phyloP scores from a whole-genome alignment of 768 basidiomycete species.

The Hypsizygus marmoreus region DNA sequence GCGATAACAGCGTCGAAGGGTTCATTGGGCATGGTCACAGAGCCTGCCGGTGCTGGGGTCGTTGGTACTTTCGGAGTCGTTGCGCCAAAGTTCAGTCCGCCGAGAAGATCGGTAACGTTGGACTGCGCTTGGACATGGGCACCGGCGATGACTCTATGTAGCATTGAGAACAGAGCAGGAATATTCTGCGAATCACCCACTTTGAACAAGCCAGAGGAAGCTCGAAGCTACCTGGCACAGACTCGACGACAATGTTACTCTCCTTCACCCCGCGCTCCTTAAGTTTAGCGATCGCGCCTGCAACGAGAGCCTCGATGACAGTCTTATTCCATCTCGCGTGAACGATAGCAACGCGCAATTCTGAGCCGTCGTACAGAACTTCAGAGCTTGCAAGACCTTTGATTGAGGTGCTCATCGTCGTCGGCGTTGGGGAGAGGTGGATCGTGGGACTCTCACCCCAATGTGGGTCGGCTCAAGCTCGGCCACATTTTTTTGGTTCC shows the following conservation, averaged over 20 bases:
- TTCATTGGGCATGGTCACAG: constrained; percentile 43
- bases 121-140: constrained; percentile 81
- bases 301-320: constrained; percentile 84
- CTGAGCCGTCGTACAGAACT: constrained; percentile 73
- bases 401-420: constrained; percentile 59
- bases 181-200: constrained; percentile 45
- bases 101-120: constrained; percentile 78
- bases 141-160: constrained; percentile 79
- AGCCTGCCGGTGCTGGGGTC: constrained; percentile 48
- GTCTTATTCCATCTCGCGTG: constrained; percentile 95
- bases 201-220: constrained; percentile 84
- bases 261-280: constrained; percentile 86
- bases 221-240: constrained; percentile 95
- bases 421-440: constrained; percentile 17
- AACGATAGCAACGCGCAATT: constrained; percentile 86
- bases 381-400: constrained; percentile 76
- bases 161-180: constrained; percentile 11
- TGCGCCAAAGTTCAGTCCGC: constrained; percentile 53
- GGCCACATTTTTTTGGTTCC: constrained; percentile 13
- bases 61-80: constrained; percentile 46
- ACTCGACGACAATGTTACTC: constrained; percentile 86
- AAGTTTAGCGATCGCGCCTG: constrained; percentile 78
- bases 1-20: constrained; percentile 97
- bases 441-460: constrained; percentile 10
- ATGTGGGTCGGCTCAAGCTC: neutral